Evolutionary conservation across 2,329 filamentous ascomycete genomes (phyloP).

Genomic region (Fusarium musae): DNA sequence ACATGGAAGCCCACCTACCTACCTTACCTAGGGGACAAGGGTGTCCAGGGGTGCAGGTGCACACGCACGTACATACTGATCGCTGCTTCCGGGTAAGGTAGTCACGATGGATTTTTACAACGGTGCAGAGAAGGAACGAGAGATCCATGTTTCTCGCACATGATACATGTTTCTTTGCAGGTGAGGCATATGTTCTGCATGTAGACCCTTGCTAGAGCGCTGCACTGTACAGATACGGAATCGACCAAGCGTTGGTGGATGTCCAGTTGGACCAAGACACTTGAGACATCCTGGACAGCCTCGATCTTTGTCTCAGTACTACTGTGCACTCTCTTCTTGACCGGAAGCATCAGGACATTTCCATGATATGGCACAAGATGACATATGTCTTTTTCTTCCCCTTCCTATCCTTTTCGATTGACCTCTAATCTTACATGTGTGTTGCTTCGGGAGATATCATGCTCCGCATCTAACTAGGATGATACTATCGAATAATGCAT

Average conservation of each 20-base stretch:
- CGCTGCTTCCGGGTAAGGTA: conserved; percentile 15
- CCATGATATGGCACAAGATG: neutral
- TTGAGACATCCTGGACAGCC: conserved; percentile 10
- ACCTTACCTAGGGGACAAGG: neutral
- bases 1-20: neutral
- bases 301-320: conserved; percentile 19
- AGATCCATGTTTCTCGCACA: conserved; percentile 1
- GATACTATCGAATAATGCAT: conserved; percentile 3
- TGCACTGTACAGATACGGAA: conserved; percentile 21
- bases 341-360: neutral
- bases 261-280: conserved; percentile 5
- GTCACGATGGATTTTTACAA: neutral
- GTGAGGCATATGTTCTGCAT: neutral
- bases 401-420: neutral
- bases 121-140: neutral
- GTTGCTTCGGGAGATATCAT: neutral
- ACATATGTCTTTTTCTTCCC: neutral
- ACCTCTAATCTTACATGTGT: neutral
- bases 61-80: neutral
- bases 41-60: neutral
- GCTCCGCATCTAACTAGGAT: neutral
- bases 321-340: neutral
- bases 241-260: neutral
- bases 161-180: conserved; percentile 8
- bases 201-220: neutral